phyloP scores from a whole-genome alignment of 169 alveolate species.

The Plasmodium reichenowi region DNA sequence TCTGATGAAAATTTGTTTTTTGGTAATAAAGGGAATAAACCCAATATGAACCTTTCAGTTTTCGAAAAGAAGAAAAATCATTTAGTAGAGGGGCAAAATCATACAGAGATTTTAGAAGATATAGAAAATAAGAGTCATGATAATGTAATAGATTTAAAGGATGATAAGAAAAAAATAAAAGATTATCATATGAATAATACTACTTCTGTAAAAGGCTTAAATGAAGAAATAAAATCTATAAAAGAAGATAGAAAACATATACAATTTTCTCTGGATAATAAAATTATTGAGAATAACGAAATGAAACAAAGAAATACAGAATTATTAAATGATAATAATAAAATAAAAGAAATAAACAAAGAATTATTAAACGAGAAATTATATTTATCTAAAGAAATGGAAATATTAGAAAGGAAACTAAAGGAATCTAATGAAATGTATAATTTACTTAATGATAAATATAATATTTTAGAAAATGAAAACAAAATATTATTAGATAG shows the following conservation, averaged over 20 bases:
- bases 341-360: slow-evolving; percentile 11
- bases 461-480: slow-evolving; percentile 41
- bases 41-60: too few species aligned
- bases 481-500: slow-evolving; percentile 30
- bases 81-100: too few species aligned
- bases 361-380: slow-evolving; percentile 12
- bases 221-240: slow-evolving; percentile 16
- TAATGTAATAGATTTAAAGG: slow-evolving; percentile 1
- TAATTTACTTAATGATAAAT: slow-evolving; percentile 28
- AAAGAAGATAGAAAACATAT: not conserved
- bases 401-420: slow-evolving; percentile 14
- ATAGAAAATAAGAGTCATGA: too few species aligned
- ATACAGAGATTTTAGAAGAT: too few species aligned
- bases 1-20: too few species aligned
- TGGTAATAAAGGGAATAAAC: too few species aligned
- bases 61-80: too few species aligned
- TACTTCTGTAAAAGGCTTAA: slow-evolving; percentile 15
- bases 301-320: slow-evolving; percentile 8
- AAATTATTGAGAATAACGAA: not conserved
- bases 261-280: too few species aligned
- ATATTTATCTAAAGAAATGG: slow-evolving; percentile 24
- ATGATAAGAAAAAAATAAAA: slow-evolving; percentile 13
- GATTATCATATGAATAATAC: not conserved
- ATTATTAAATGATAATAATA: slow-evolving; percentile 23
- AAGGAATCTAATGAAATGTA: slow-evolving; percentile 34